Conservation (phyloP, 108 stramenopile genomes). For the Nitzschia sp. region DNA sequence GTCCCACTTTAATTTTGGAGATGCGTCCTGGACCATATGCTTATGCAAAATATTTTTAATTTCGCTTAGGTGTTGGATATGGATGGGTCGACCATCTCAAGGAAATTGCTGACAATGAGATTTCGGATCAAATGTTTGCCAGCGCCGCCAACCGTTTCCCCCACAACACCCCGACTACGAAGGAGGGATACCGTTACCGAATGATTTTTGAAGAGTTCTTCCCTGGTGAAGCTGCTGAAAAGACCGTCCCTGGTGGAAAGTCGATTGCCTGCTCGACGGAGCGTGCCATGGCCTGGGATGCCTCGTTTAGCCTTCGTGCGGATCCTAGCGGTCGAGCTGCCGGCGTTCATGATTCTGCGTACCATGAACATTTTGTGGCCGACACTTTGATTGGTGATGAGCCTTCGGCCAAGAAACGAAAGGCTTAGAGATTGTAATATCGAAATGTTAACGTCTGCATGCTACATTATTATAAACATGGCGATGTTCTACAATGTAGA, state of each 20-base stretch:
- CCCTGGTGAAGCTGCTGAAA: constrained; percentile 94
- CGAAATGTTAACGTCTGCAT: too few relatives aligned
- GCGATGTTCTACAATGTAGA: too few relatives aligned
- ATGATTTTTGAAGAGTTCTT: constrained; percentile 96
- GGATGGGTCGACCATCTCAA: constrained; percentile 96
- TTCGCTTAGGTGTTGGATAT: constrained; percentile 89
- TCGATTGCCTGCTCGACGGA: constrained; percentile 98
- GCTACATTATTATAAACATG: too few relatives aligned
- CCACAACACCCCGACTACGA: constrained; percentile 96
- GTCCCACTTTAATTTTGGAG: background rate
- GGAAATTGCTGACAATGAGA: constrained; percentile 89
- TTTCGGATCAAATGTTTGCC: constrained; percentile 94
- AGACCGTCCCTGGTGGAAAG: constrained; percentile 97
- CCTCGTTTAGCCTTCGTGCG: constrained; percentile 74
- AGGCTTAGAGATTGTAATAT: too few relatives aligned
- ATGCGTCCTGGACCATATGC: background rate
- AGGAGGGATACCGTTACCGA: constrained; percentile 98
- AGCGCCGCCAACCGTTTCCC: constrained; percentile 92
- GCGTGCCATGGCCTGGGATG: constrained; percentile 97
- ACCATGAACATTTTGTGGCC: constrained; percentile 85
- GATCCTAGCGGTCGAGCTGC: constrained; percentile 97
- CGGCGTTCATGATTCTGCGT: constrained; percentile 94
- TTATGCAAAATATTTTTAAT: too few relatives aligned
- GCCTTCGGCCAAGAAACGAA: constrained; percentile 67
- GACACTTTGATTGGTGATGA: constrained; percentile 45